Conservation (phyloP, 306 rosid species). For the Cucurbita argyrosperma region DNA sequence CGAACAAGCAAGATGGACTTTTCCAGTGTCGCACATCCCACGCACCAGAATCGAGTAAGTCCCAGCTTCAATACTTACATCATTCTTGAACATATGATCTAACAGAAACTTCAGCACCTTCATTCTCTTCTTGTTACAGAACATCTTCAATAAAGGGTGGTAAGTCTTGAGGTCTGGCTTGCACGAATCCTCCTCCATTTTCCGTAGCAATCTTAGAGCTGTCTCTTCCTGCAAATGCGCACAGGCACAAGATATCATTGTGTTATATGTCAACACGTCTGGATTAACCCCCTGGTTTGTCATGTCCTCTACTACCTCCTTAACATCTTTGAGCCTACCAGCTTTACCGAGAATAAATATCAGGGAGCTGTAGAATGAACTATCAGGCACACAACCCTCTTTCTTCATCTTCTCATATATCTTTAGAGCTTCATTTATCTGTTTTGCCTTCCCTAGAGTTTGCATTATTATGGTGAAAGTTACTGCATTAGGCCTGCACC, state of each 20-base stretch:
- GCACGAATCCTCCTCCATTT: conserved; percentile 55
- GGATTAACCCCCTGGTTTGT: conserved; percentile 41
- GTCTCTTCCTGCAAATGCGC: conserved; percentile 53
- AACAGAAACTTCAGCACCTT: conserved; percentile 56
- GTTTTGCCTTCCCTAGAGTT: conserved; percentile 45
- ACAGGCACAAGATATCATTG: conserved; percentile 56
- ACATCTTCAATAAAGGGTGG: conserved; percentile 70
- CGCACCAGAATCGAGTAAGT: conserved; percentile 48
- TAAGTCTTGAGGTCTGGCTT: conserved; percentile 52
- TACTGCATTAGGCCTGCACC: conserved; percentile 40
- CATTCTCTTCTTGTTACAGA: conserved; percentile 71
- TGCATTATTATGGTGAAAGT: conserved; percentile 53
- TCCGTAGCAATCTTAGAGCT: conserved; percentile 66
- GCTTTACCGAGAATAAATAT: conserved; percentile 48
- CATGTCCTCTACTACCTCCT: conserved; percentile 59
- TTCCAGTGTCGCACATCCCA: conserved; percentile 36
- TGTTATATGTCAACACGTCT: conserved; percentile 32
- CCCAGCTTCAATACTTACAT: conserved; percentile 40
- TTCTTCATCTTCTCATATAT: conserved; percentile 48
- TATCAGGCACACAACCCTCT: conserved; percentile 38
- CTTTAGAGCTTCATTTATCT: conserved; percentile 37
- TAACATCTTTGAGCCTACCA: conserved; percentile 57
- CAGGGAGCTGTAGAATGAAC: conserved; percentile 40
- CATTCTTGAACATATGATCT: conserved; percentile 62
- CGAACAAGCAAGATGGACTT: conserved; percentile 14